Evolutionary conservation across 495 filamentous ascomycete species (phyloP), one percentile per base, ranked within the genome.

Genomic region (Chlorociboria aeruginascens): DNA sequence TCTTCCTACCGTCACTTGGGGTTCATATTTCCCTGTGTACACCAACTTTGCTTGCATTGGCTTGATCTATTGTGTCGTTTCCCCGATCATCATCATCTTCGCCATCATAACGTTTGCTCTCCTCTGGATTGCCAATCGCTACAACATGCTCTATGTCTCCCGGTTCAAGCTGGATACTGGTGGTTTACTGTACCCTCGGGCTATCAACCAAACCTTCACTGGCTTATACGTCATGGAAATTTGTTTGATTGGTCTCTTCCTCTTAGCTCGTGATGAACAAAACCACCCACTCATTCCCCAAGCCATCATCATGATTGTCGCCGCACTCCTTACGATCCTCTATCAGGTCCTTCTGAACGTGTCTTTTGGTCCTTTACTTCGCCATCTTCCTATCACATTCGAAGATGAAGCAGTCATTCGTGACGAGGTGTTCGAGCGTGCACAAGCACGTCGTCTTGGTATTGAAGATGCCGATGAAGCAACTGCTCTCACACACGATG

Each of bases 171-270:
- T 82, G 55, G 92, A 98, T 62, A 98, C 92, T 1, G 93, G 92
- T 45, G 92, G 92, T 29, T 72, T 97, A 30, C 74, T 97, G 17
- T 98, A 93, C 57, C 93, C 93, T 3, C 80, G 77, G 13, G 93
- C 92, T 7, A 84, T 98, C 67, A 96, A 96, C 61, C 93, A 98
- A 61, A 80, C 95, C 0, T 97, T 97, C 63, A 89, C 84, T 1
- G 92, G 92, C 0, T 64, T 98, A 8, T 98, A 98, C 59, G 76
- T 95, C 40, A 90, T 97, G 86, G 90, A 98, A 56, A 65, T 96
- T 16, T 87, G 84, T 55, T 66, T 97, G 40, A 77, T 95, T 45
- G 93, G 92, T 11, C 72, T 97, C 10, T 97, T 98, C 69, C 89
- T 95, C 67, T 70, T 96, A 37, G 83, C 85, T 42, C 67, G 71